These are phyloP conservation scores for Neckera pumila DNA, from an alignment of 225 moss, liverwort and hornwort species.

Conservation along the genomic window DNA sequence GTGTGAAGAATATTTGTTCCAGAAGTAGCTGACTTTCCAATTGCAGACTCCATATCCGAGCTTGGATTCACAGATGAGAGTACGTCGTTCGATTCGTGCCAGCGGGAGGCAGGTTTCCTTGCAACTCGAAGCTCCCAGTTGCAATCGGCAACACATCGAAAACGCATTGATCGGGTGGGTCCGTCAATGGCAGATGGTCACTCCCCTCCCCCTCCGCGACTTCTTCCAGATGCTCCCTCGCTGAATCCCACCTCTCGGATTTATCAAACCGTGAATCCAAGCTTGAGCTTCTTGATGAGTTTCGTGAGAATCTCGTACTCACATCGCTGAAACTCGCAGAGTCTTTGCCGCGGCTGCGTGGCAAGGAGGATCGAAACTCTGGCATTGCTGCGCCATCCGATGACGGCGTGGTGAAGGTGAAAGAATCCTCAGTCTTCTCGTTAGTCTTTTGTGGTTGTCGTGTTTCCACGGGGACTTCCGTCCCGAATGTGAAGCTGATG, in stretches of 20 bases:
- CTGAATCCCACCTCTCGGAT: not conserved
- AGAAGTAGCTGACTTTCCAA: not conserved
- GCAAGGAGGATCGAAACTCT: not conserved
- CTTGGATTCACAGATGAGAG: not conserved
- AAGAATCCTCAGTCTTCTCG: slow-evolving; percentile 5
- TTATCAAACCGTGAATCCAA: not conserved
- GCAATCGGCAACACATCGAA: slow-evolving; percentile 28
- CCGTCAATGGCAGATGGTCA: slow-evolving; percentile 15
- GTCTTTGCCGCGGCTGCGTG: not conserved
- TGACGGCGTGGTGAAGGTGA: not conserved
- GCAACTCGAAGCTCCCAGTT: not conserved
- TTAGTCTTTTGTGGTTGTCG: not conserved
- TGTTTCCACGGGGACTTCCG: slow-evolving; percentile 4
- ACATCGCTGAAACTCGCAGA: not conserved
- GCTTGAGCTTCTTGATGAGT: slow-evolving; percentile 2
- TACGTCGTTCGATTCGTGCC: not conserved
- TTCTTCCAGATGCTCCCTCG: slow-evolving; percentile 1
- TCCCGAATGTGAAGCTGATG: slow-evolving; percentile 28
- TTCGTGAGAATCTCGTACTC: slow-evolving; percentile 8
- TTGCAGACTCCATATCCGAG: not conserved
- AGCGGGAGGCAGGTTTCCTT: not conserved
- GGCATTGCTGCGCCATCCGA: not conserved
- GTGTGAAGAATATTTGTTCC: no score
- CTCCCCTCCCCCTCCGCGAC: not conserved
- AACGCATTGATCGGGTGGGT: not conserved